Base-by-base conservation (phyloP, 768 basidiomycete species). In the Agrocybe praecox region DNA sequence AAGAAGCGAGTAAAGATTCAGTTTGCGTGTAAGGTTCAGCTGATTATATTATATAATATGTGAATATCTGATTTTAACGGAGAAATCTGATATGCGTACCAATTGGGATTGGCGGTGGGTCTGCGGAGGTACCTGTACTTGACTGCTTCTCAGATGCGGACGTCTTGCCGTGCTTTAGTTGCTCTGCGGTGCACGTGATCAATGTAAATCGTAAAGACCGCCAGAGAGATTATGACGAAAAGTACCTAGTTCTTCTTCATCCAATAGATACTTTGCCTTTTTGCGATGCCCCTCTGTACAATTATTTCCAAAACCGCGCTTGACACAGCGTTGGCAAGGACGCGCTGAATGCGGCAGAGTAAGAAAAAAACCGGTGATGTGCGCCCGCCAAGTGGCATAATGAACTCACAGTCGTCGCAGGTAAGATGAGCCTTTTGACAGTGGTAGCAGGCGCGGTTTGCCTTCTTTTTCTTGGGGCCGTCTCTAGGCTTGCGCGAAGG, bases 371-470 rank as follows among this genome's bases (percentile, higher is more conserved):
- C n/a, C n/a, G n/a, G 52, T 49, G 43, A 58, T 22, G 47, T 61
- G 40, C 40, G 50, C 56, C 69, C 65, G 64, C 56, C 57, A 52
- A 57, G 40, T 42, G 49, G 33, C 65, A 58, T 55, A 49, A 62
- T 55, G 44, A 50, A 84, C 92, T 70, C 67, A 97, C 96, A 87
- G 68, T 98, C 96, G 71, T 98, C 96, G 71, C 96, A 98, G n/a
- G 96, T 98, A 62, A 98, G 78, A 73, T 98, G 96, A 2, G 95
- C 94, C 72, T 94, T 96, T 74, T 98, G 96, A 72, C 96, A 98
- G 64, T 94, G 92, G 60, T 92, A 89, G 69, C 96, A 98, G 47
- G 96, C 96, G 46, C 94, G 85, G 65, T 84, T 92, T 0, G 94
- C 94, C 73, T 96, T 95, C 82, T 95, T 96, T 84, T 95, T 96